phyloP scores from a whole-genome alignment of 495 filamentous ascomycete species.

The Delitschia confertaspora region DNA sequence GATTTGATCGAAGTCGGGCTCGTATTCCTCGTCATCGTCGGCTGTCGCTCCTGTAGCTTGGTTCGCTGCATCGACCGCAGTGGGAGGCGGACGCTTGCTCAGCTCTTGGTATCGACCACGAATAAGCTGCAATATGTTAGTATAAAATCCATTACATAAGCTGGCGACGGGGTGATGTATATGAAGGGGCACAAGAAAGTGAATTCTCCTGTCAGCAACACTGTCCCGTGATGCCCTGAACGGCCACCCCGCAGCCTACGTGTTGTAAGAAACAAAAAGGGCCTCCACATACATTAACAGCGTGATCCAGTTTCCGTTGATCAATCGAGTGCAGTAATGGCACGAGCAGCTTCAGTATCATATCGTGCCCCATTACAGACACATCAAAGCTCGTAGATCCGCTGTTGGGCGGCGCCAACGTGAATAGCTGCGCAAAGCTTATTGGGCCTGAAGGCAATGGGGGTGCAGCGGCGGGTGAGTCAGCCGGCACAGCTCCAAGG shows the following conservation, averaged over 20 bases:
- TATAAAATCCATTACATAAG: not conserved
- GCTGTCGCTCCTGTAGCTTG: conserved; percentile 42
- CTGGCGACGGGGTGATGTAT: not conserved
- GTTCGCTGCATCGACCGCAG: conserved; percentile 41
- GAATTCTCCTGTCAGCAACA: not conserved
- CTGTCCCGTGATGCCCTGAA: conserved; percentile 9
- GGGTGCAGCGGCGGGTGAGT: conserved; percentile 42
- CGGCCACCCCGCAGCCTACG: not conserved
- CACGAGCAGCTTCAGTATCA: conserved; percentile 69
- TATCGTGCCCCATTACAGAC: conserved; percentile 58
- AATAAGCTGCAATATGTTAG: conserved; percentile 30
- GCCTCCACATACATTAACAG: conserved; percentile 43
- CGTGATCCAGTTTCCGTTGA: conserved; percentile 52
- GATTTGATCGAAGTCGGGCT: conserved; percentile 67
- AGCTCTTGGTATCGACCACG: conserved; percentile 42
- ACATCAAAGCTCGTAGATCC: conserved; percentile 81
- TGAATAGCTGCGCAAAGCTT: conserved; percentile 72
- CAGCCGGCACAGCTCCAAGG: conserved; percentile 45
- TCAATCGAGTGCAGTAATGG: conserved; percentile 59
- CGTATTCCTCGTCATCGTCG: conserved; percentile 84
- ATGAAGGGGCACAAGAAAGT: not conserved
- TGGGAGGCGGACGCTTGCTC: conserved; percentile 27
- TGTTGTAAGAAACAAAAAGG: not conserved
- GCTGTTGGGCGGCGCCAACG: conserved; percentile 64
- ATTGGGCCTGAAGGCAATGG: conserved; percentile 64